A percentile compares a stretch with the other conserved stretches of the same genome.
Evolutionary conservation across 371 early-diverging fungal genomes (phyloP).

Genomic region (Mucor irregularis): DNA sequence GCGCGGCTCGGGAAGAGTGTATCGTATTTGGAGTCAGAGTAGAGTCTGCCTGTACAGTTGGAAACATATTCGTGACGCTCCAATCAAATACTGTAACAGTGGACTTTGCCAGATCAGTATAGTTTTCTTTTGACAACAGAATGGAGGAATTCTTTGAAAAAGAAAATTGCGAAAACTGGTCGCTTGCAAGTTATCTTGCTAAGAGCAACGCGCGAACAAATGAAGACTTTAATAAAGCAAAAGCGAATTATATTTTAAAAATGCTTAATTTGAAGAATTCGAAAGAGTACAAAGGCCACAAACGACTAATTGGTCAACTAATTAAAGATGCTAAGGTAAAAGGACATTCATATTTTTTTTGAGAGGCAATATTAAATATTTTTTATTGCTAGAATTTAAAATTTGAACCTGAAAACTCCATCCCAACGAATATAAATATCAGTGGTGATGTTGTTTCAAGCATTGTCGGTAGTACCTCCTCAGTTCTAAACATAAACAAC

Average conservation of each 20-base stretch:
- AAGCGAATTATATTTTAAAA: not conserved
- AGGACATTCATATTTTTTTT: not conserved
- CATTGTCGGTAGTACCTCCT: not conserved
- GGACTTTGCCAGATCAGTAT: too few species aligned
- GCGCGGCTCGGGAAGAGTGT: too few species aligned
- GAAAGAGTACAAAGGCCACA: not conserved
- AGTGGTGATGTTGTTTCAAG: not conserved
- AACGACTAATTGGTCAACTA: not conserved
- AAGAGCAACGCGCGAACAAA: not conserved
- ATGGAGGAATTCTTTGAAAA: not conserved
- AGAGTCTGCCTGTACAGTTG: too few species aligned
- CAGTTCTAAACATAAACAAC: not conserved
- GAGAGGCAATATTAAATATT: not conserved
- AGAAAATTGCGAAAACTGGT: not conserved
- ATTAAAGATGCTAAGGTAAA: conserved; percentile 5
- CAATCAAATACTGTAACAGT: too few species aligned
- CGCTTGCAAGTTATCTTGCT: not conserved
- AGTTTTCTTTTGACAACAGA: too few species aligned
- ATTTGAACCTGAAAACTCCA: not conserved
- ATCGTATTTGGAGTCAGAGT: too few species aligned
- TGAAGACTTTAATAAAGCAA: not conserved
- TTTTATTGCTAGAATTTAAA: not conserved
- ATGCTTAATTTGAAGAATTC: not conserved
- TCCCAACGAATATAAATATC: not conserved
- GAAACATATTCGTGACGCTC: too few species aligned